Percentiles rank a stretch among this genome's conserved stretches.
Conservation (phyloP, 108 stramenopile genomes). For the Craspedostauros australis region DNA sequence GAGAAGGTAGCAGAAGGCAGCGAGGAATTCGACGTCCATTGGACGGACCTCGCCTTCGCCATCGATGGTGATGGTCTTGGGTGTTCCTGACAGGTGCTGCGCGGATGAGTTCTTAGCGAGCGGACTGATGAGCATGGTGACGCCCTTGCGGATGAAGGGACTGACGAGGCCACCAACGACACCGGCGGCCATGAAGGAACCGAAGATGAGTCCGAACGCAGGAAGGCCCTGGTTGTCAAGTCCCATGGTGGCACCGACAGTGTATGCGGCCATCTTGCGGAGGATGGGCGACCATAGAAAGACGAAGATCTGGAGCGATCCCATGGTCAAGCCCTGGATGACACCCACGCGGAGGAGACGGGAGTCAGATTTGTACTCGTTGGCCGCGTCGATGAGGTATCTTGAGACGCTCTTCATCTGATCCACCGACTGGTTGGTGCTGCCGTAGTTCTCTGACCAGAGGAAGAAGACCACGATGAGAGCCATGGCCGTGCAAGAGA, state of each 20-base stretch:
- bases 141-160: constrained; percentile 17
- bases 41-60: constrained; percentile 17
- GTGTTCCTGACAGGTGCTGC: too few species aligned
- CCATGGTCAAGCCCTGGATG: constrained; percentile 52
- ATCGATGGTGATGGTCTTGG: background rate
- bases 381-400: constrained; percentile 12
- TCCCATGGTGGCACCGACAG: background rate
- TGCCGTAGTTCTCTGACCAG: constrained; percentile 80
- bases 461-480: constrained; percentile 23
- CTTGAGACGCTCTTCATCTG: constrained; percentile 1
- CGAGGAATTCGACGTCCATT: constrained; percentile 31
- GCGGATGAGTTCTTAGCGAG: background rate
- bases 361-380: constrained; percentile 17
- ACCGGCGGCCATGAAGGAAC: constrained; percentile 64
- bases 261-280: constrained; percentile 9
- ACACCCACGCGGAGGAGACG: constrained; percentile 36
- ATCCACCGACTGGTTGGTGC: background rate
- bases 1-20: constrained; percentile 21
- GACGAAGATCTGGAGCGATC: constrained; percentile 55
- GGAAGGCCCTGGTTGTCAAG: constrained; percentile 2
- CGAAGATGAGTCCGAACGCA: constrained; percentile 57
- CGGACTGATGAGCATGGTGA: constrained; percentile 6
- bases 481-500: constrained; percentile 46
- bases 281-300: constrained; percentile 69
- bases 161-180: constrained; percentile 43